Conservation (phyloP, 2,329 filamentous ascomycete species). For the Knoxdaviesia proteae region DNA sequence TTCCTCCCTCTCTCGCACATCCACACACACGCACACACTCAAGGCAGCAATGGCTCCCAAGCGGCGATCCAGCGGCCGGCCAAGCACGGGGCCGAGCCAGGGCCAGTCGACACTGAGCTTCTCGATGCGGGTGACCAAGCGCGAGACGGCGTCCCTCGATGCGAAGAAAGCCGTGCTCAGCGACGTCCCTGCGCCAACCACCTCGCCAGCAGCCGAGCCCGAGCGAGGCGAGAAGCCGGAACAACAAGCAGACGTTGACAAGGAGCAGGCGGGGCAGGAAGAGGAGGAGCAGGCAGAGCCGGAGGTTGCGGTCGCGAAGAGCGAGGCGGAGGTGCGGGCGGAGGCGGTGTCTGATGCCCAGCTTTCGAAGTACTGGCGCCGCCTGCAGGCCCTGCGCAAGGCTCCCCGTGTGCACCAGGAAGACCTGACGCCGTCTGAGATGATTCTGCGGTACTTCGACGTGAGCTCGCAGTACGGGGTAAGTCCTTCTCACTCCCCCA, state of each 20-base stretch:
- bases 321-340: conserved; percentile 34
- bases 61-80: conserved; percentile 21
- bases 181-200: conserved; percentile 7
- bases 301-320: conserved; percentile 17
- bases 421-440: conserved; percentile 53
- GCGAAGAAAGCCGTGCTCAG: conserved; percentile 21
- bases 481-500: conserved; percentile 19
- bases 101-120: conserved; percentile 36
- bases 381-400: conserved; percentile 46
- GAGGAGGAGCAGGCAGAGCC: conserved; percentile 8
- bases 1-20: too few species aligned
- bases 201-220: conserved; percentile 7
- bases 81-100: conserved; percentile 17
- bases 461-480: conserved; percentile 82
- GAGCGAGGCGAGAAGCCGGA: conserved; percentile 9
- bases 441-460: conserved; percentile 80
- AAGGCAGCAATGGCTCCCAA: conserved; percentile 22
- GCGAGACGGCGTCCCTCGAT: conserved; percentile 22
- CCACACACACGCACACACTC: too few species aligned
- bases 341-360: conserved; percentile 44
- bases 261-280: conserved; percentile 8
- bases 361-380: conserved; percentile 59
- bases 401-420: conserved; percentile 61
- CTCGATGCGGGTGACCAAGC: conserved; percentile 30
- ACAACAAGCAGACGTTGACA: conserved; percentile 5